These are phyloP conservation scores for Pueraria montana DNA, from an alignment of 306 rosid species.

Conservation along the genomic window DNA sequence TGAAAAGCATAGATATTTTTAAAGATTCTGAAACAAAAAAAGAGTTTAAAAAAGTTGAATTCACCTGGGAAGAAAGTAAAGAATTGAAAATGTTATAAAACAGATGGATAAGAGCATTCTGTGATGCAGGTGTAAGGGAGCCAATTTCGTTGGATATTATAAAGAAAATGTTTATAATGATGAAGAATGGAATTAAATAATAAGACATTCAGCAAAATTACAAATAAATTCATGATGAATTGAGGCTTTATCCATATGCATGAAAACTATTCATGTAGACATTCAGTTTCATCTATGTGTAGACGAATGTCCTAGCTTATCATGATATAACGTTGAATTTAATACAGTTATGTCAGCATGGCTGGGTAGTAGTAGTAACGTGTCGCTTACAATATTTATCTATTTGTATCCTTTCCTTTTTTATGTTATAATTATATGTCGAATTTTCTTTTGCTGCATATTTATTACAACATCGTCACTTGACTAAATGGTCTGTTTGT, in stretches of 20 bases:
- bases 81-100: no score
- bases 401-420: not conserved
- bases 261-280: not conserved
- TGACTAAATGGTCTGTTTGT: not conserved
- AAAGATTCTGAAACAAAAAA: no score
- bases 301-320: not conserved
- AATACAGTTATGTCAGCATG: not conserved
- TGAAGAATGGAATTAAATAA: no score
- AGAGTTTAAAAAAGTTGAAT: no score
- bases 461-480: not conserved
- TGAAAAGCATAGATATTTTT: no score
- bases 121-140: no score
- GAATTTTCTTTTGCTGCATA: not conserved
- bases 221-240: not conserved
- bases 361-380: not conserved
- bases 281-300: not conserved
- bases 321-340: not conserved
- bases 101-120: no score
- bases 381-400: not conserved
- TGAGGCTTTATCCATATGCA: not conserved
- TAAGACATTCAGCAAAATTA: not conserved
- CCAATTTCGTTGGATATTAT: no score
- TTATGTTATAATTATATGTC: not conserved
- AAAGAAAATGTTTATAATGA: no score
- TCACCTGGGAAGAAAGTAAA: no score